Base-by-base conservation (phyloP, 495 filamentous ascomycete species). In the Entonaema liquescens region DNA sequence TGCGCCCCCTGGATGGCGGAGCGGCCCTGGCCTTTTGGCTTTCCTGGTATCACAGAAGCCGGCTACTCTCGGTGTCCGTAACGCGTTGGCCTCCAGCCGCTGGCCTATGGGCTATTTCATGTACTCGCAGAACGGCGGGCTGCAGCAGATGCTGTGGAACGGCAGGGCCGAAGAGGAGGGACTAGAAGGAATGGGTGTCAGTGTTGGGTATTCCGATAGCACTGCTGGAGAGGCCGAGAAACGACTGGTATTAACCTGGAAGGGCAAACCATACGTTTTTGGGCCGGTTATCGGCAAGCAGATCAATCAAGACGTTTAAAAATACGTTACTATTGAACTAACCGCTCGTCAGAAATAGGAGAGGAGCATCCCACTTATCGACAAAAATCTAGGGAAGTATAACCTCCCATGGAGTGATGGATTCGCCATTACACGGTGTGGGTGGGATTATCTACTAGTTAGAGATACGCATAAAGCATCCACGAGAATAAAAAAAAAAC, bases 81-180 rank as follows among this genome's bases (percentile, higher is more conserved):
- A 93, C 23, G 87, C 92, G 33, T 69, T 97, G 72, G 87, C 83
- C 38, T 79, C 87, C 65, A 93, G 89, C 67, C 68, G 81, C 29
- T 88, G 84, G 80, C 91, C 93, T 13, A 83, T 95, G 74, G 87
- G 82, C 17, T 89, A 85, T 69, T 64, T 87, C 38, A 84, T 81
- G 28, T 84, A 87, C 65, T 79, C 80, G 12, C 59, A 65, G 59
- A 80, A 83, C 25, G 89, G 87, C 5, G 65, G 54, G 38, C 79
- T 91, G 4, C 78, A 83, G 72, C 89, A 92, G 79, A 83, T 92
- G 70, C 57, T 92, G n/a, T 93, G 91, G 91, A 93, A 93, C 74
- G 72, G 77, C 62, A 81, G 79, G 56, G 91, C 89, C 3, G 87
- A 87, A 65, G 82, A 85, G 62, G 78, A 89, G 61, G 91, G 92